These are phyloP conservation scores for Tothia fuscella DNA, from an alignment of 2,329 filamentous ascomycete genomes.

Conservation along the genomic window DNA sequence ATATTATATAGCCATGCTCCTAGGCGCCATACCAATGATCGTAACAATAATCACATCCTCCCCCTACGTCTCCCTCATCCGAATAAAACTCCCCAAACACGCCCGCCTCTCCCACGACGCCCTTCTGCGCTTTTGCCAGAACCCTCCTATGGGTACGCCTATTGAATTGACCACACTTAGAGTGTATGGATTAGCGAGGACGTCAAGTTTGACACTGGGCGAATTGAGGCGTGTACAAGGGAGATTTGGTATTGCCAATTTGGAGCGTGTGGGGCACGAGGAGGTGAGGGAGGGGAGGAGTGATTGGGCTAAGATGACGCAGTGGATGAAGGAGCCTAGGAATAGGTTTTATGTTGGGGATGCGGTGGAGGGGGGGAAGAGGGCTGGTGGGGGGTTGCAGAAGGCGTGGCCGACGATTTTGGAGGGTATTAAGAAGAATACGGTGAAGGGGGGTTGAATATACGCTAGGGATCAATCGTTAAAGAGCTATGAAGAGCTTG, in stretches of 20 bases:
- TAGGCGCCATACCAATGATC: conserved; percentile 51
- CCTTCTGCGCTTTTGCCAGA: conserved; percentile 40
- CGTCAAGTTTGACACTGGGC: conserved; percentile 16
- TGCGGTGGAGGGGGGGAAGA: no score
- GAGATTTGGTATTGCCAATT: conserved; percentile 20
- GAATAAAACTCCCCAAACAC: conserved; percentile 54
- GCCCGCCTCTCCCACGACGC: conserved; percentile 49
- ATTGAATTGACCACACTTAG: conserved; percentile 31
- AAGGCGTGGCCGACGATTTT: no score
- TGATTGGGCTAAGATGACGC: background rate
- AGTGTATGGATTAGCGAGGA: conserved; percentile 26
- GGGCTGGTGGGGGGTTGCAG: no score
- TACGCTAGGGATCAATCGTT: no score
- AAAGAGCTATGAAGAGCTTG: no score
- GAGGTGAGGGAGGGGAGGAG: background rate
- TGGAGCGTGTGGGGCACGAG: conserved; percentile 14
- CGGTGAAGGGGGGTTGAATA: no score
- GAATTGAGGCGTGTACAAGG: conserved; percentile 17
- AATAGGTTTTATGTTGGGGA: conserved; percentile 1
- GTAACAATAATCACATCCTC: conserved; percentile 53
- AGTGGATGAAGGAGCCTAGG: background rate
- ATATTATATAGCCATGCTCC: conserved; percentile 46
- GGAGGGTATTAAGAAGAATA: no score
- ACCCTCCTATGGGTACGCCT: conserved; percentile 30
- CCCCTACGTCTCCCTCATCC: conserved; percentile 62